Percentiles rank a stretch among this genome's conserved stretches.
phyloP scores from a whole-genome alignment of 345 rosid species.

The Capsella bursapastoris region DNA sequence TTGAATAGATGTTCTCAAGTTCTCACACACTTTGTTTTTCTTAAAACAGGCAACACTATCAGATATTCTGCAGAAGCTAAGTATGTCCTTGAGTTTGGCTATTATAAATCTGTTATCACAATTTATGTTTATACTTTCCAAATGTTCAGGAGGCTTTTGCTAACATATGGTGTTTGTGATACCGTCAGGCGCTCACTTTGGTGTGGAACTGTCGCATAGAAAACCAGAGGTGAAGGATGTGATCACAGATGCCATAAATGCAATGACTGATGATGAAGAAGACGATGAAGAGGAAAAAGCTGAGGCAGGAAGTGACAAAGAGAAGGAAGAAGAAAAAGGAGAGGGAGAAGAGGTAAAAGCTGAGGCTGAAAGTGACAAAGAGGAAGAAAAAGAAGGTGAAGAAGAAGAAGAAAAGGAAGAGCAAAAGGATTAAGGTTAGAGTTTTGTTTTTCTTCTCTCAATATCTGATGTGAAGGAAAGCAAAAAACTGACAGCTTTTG shows the following conservation, averaged over 20 bases:
- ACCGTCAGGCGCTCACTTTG: constrained; percentile 70
- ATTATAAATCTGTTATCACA: background rate
- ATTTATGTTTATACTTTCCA: background rate
- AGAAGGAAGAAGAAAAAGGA: constrained; percentile 8
- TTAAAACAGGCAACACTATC: constrained; percentile 84
- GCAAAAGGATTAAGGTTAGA: constrained; percentile 43
- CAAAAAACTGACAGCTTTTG: no score
- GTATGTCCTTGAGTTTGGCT: constrained; percentile 47
- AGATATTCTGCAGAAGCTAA: constrained; percentile 81
- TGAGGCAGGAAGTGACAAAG: constrained; percentile 53
- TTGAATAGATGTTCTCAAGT: constrained; percentile 17
- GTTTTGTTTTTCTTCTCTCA: constrained; percentile 13
- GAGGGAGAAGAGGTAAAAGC: constrained; percentile 52
- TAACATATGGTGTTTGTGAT: constrained; percentile 28
- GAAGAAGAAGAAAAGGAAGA: constrained; percentile 43
- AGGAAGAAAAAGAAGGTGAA: constrained; percentile 39
- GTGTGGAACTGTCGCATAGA: constrained; percentile 71
- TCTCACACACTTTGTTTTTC: constrained; percentile 22
- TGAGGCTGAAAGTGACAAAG: constrained; percentile 53
- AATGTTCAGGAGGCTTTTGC: constrained; percentile 7
- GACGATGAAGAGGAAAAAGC: constrained; percentile 53
- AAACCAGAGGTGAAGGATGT: constrained; percentile 93
- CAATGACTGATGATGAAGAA: constrained; percentile 91
- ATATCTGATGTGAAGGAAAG: constrained; percentile 27
- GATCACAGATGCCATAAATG: constrained; percentile 85